Base-by-base conservation (phyloP, 148 eudicot species). In the Diospyros lotus region DNA sequence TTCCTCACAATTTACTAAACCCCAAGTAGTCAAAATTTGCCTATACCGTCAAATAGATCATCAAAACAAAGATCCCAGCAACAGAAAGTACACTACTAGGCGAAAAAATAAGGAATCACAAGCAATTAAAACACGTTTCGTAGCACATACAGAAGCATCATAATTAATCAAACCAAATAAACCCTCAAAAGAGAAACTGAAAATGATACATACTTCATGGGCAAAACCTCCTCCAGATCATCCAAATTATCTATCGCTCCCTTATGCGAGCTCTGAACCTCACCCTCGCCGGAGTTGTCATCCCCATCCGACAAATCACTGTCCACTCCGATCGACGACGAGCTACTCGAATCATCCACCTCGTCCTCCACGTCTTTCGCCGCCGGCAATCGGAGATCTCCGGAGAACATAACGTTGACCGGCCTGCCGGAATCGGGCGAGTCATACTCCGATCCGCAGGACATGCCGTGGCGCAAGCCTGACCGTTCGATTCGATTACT, bases 211-310 rank as follows among this genome's bases (percentile, higher is more conserved):
- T 85, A 87, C 88, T 84, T 88, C 38, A 79, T 45, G 42, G 89
- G 89, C 78, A 86, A 80, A 73, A 81, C 87, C 13, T 84, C 87
- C 79, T 85, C 88, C 66, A 86, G 62, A 14, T 85, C 66, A 39
- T 82, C 86, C 79, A 89, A 76, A 59, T 74, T 56, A 60, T 81
- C 85, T 68, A 89, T 59, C 8, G 84, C 77, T 4, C 92, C 84
- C 75, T 85, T 89, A 15, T 55, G 83, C 62, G 71, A 18, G 64
- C 92, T 89, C 83, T 85, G 84, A 45, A 85, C 87, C 85, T 89
- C 92, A 15, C 71, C 71, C 8, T 86, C 88, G 2, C 72, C 89
- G 48, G 80, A 72, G 7, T 75, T 81, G 2, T 64, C 86, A 3
- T 75, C 89, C 48, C 73, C 82, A 51, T 64, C 79, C 13, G 51